Evolutionary conservation across 805 yeast genomes (phyloP).

Genomic region (Saccharomyces mikatae): DNA sequence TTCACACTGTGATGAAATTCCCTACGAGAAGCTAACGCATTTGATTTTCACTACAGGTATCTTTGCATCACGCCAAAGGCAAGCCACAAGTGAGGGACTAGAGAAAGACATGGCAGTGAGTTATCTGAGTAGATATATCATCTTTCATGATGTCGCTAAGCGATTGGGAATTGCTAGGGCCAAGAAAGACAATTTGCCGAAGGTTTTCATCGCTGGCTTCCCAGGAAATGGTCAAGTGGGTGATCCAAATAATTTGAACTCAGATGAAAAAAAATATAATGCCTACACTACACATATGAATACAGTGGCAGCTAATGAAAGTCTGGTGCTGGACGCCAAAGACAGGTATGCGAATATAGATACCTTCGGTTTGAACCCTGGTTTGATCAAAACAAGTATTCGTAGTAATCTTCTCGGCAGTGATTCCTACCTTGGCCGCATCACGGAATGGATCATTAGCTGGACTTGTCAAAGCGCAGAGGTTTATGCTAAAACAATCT

Average conservation of each 20-base stretch:
- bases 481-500: constrained; percentile 27
- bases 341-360: constrained; percentile 16
- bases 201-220: constrained; percentile 34
- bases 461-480: constrained; percentile 30
- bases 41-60: constrained; percentile 36
- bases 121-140: constrained; percentile 31
- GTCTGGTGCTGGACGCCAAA: constrained; percentile 24
- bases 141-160: constrained; percentile 25
- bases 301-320: constrained; percentile 39
- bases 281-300: constrained; percentile 30
- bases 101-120: constrained; percentile 35
- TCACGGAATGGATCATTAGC: constrained; percentile 27
- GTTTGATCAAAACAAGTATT: constrained; percentile 32
- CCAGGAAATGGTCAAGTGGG: constrained; percentile 34
- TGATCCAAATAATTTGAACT: constrained; percentile 30
- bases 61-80: constrained; percentile 26
- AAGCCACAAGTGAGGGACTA: constrained; percentile 33
- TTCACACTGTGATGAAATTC: constrained; percentile 15
- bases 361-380: constrained; percentile 36
- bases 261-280: constrained; percentile 25
- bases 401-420: constrained; percentile 30
- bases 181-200: constrained; percentile 15
- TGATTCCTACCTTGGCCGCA: constrained; percentile 18
- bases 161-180: constrained; percentile 10
- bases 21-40: constrained; percentile 20